These are phyloP conservation scores for Pseudogymnoascus sp. DNA, from an alignment of 2,329 filamentous ascomycete genomes.

Conservation along the genomic window DNA sequence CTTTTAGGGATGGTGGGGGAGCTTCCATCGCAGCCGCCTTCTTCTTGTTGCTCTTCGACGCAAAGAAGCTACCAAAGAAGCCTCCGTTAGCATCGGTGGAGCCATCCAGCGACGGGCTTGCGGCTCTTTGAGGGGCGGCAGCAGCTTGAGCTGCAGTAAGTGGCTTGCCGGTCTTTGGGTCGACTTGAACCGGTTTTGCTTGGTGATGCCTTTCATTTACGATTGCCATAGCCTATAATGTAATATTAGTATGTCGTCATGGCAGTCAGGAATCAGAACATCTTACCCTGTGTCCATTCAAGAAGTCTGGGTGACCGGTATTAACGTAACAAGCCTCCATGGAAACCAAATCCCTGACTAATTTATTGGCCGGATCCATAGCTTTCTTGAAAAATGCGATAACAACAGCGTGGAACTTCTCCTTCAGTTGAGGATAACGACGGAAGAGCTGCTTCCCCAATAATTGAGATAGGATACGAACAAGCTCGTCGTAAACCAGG, in stretches of 20 bases:
- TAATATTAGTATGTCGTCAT: constrained; percentile 22
- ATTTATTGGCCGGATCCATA: constrained; percentile 97
- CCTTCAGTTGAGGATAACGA: constrained; percentile 88
- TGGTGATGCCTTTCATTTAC: constrained; percentile 87
- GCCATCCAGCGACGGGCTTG: constrained; percentile 62
- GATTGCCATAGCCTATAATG: constrained; percentile 77
- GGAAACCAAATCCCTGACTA: constrained; percentile 82
- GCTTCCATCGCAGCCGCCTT: constrained; percentile 99
- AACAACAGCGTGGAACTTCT: constrained; percentile 91
- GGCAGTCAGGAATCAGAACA: background rate
- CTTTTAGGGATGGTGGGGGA: constrained; percentile 86
- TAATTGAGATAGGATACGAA: constrained; percentile 87
- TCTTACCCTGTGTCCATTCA: constrained; percentile 82
- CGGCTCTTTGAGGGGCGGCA: constrained; percentile 56
- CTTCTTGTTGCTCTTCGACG: constrained; percentile 97
- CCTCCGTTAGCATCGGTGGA: constrained; percentile 57
- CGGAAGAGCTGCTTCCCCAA: constrained; percentile 85
- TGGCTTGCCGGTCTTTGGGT: constrained; percentile 97
- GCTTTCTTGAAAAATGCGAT: constrained; percentile 96
- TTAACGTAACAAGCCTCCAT: constrained; percentile 99
- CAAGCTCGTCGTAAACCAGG: constrained; percentile 92
- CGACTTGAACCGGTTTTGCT: constrained; percentile 82
- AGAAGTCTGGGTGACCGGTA: constrained; percentile 94
- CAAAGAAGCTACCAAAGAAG: constrained; percentile 98
- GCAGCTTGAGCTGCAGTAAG: constrained; percentile 54